Conservation (phyloP, 2,329 filamentous ascomycete genomes). For the Colletotrichum sp. region DNA sequence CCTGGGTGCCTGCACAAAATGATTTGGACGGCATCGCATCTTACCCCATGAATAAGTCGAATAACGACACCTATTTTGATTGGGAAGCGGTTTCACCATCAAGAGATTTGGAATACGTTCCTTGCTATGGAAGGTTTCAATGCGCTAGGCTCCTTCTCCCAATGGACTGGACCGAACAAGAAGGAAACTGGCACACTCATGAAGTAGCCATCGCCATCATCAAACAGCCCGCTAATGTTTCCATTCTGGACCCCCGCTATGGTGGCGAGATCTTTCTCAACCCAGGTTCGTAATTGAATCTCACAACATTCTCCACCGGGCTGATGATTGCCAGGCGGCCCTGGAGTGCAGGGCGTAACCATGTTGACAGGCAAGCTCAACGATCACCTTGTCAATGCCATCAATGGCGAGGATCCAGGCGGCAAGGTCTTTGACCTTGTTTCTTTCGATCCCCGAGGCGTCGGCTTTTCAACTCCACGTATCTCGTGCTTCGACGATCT, state of each 20-base stretch:
- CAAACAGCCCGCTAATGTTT: conserved; percentile 42
- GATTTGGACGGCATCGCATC: background rate
- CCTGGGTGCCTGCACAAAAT: background rate
- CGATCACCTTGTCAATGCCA: background rate
- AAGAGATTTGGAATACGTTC: conserved; percentile 38
- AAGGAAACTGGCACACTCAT: conserved; percentile 25
- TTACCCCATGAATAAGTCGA: background rate
- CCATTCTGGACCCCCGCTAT: conserved; percentile 38
- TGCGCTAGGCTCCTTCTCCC: conserved; percentile 49
- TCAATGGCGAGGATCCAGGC: background rate
- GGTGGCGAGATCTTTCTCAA: conserved; percentile 48
- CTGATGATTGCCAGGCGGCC: background rate
- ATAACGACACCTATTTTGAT: conserved; percentile 29
- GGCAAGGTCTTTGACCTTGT: conserved; percentile 52
- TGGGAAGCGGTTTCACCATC: conserved; percentile 40
- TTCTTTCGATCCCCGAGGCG: conserved; percentile 52
- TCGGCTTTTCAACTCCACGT: conserved; percentile 25
- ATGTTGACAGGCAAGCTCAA: background rate
- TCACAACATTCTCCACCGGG: too few species aligned
- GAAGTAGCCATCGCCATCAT: conserved; percentile 44
- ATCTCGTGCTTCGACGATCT: background rate
- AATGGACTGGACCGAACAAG: conserved; percentile 39
- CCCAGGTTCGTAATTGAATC: conserved; percentile 33
- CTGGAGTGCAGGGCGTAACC: background rate
- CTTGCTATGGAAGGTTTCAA: conserved; percentile 41